These are phyloP conservation scores for Aspergillus sp. DNA, from an alignment of 2,329 filamentous ascomycete genomes.

Conservation along the genomic window DNA sequence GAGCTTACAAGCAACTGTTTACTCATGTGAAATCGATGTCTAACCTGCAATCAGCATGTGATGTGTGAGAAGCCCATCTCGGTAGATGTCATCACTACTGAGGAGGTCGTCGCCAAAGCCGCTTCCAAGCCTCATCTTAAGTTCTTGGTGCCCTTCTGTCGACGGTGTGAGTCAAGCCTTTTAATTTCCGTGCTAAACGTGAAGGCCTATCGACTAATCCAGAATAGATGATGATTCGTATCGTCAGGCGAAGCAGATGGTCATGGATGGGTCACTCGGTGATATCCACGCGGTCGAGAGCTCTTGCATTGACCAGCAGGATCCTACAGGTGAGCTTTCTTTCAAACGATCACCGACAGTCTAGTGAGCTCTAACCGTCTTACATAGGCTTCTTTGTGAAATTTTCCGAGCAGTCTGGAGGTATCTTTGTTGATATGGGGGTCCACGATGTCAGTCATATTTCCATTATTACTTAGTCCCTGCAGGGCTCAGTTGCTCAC, in stretches of 20 bases:
- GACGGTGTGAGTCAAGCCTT: slow-evolving; percentile 2
- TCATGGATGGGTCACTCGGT: slow-evolving; percentile 2
- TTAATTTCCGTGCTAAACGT: neutral
- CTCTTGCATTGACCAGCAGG: slow-evolving; percentile 8
- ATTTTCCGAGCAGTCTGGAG: slow-evolving; percentile 36
- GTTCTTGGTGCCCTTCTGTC: slow-evolving; percentile 13
- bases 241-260: slow-evolving; percentile 4
- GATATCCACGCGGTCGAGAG: slow-evolving; percentile 11
- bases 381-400: slow-evolving; percentile 35
- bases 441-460: slow-evolving; percentile 33
- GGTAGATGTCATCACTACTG: slow-evolving; percentile 11
- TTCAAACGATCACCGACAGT: neutral
- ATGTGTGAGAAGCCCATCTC: slow-evolving; percentile 17
- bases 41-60: neutral
- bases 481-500: neutral
- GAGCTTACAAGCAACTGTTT: neutral
- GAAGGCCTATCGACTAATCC: neutral
- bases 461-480: neutral
- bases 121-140: slow-evolving; percentile 13
- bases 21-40: neutral
- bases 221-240: slow-evolving; percentile 11
- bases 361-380: neutral
- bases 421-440: slow-evolving; percentile 38
- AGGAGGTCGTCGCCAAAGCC: slow-evolving; percentile 9
- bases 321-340: slow-evolving; percentile 7